Conservation (phyloP, 441 rosid species). For the Brassica hybrid region DNA sequence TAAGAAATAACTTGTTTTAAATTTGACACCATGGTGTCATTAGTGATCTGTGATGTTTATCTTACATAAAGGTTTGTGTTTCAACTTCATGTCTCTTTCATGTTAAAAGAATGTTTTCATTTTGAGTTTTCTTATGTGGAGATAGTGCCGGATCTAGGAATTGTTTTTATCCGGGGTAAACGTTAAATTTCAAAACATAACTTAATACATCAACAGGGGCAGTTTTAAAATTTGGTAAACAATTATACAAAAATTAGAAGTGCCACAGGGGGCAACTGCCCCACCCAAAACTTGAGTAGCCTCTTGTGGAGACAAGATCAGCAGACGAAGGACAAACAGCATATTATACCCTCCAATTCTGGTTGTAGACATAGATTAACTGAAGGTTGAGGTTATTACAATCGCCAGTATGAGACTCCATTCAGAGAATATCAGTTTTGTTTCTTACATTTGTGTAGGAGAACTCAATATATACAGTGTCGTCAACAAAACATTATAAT, state of each 20-base stretch:
- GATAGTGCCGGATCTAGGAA: background rate
- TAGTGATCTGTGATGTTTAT: background rate
- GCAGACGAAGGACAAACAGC: slow-evolving; percentile 41
- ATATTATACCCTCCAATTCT: slow-evolving; percentile 39
- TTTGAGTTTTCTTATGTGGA: background rate
- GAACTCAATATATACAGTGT: background rate
- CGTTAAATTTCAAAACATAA: no score
- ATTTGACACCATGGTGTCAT: background rate
- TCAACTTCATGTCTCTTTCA: slow-evolving; percentile 1
- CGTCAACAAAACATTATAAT: slow-evolving; percentile 4
- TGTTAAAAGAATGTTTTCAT: background rate
- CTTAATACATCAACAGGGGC: background rate
- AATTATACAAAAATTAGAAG: background rate
- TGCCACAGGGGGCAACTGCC: background rate
- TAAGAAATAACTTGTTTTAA: background rate
- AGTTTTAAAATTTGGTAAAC: background rate
- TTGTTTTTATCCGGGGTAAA: background rate
- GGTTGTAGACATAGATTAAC: slow-evolving; percentile 38
- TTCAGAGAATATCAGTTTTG: slow-evolving; percentile 13
- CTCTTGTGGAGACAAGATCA: slow-evolving; percentile 39
- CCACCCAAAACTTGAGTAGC: background rate
- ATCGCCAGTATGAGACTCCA: slow-evolving; percentile 1
- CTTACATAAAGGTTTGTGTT: slow-evolving; percentile 3
- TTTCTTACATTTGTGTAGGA: background rate
- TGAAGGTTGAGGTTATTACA: slow-evolving; percentile 37